Base-by-base conservation (phyloP, 2,329 filamentous ascomycete species). In the Fusarium fujikuroi region DNA sequence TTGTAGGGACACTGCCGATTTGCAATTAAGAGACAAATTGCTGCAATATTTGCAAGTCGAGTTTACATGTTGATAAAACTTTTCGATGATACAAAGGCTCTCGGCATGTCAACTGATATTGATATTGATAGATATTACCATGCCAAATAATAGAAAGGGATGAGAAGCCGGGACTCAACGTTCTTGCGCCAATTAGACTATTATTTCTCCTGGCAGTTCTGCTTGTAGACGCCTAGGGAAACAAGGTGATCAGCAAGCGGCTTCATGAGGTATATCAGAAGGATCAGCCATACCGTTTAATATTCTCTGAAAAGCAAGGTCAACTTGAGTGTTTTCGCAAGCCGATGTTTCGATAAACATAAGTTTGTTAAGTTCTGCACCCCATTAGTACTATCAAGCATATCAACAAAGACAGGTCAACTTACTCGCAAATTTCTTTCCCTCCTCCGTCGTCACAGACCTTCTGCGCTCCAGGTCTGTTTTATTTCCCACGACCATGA, bases 401-500 rank as follows among this genome's bases (percentile, higher is more conserved):
- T 3, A 32, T 7, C 3, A 42, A 12, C 2, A 19, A 9, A 4
- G 1, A 3, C 2, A 2, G 0, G 1, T 4, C 1, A 52, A 67
- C 64, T 14, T 62, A 68, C 65, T n/a, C 9, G 65, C 65, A 30
- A 68, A 68, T 5, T 28, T 15, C 18, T 15, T 42, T 3, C 34
- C 65, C 9, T 68, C 65, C 4, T 47, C 63, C 2, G 46, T 23
- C 6, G 21, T 43, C 3, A 68, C 65, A 23, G 42, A 23, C 18
- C 49, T 66, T 12, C 64, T 18, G 3, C 56, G 23, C 19, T 68
- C 40, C 10, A 68, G 14, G 3, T 68, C 65, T 8, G 21, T 54
- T 42, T 68, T 68, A 9, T 62, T 68, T 3, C 65, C 65, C 3
- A 68, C 47, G 15, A 68, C 36, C 54, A 62, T 54, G 5, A 53